Percentiles rank a stretch among this genome's conserved stretches.
Evolutionary conservation across 2,329 filamentous ascomycete genomes (phyloP).

Genomic region (Claviceps quebecensis): DNA sequence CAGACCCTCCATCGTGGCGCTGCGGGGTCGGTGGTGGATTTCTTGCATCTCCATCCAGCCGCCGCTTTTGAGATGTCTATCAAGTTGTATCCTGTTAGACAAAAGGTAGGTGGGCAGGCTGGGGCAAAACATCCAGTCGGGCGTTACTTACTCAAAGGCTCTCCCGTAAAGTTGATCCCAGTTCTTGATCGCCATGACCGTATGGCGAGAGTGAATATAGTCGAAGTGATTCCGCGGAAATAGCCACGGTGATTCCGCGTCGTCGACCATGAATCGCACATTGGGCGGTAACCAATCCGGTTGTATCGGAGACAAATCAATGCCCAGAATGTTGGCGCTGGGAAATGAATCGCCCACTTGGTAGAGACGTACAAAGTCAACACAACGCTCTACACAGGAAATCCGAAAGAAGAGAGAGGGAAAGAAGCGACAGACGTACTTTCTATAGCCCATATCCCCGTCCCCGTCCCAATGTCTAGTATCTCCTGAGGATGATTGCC

Average conservation of each 20-base stretch:
- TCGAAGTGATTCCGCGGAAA: conserved; percentile 41
- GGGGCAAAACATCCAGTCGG: neutral
- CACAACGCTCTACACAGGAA: neutral
- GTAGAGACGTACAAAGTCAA: neutral
- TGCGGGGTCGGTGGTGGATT: conserved; percentile 34
- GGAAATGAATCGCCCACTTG: conserved; percentile 33
- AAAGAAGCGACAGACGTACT: conserved; percentile 18
- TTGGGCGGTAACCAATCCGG: conserved; percentile 40
- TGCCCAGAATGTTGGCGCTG: conserved; percentile 28
- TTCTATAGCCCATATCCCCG: conserved; percentile 46
- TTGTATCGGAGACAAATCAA: conserved; percentile 35
- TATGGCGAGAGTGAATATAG: conserved; percentile 45
- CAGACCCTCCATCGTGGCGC: conserved; percentile 24
- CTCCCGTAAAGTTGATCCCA: conserved; percentile 36
- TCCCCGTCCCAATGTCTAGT: conserved; percentile 45
- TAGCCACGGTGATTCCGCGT: conserved; percentile 42
- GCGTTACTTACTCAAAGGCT: conserved; percentile 27
- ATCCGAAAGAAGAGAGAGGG: too few species aligned
- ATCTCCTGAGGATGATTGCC: conserved; percentile 32
- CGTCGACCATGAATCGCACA: conserved; percentile 41
- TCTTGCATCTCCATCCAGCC: conserved; percentile 43
- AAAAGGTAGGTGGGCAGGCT: neutral
- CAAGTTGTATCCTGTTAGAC: neutral
- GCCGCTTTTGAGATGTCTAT: conserved; percentile 36
- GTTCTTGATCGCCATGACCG: conserved; percentile 40